These are phyloP conservation scores for Coniochaeta prunicola DNA, from an alignment of 2,329 filamentous ascomycete species.

Conservation along the genomic window DNA sequence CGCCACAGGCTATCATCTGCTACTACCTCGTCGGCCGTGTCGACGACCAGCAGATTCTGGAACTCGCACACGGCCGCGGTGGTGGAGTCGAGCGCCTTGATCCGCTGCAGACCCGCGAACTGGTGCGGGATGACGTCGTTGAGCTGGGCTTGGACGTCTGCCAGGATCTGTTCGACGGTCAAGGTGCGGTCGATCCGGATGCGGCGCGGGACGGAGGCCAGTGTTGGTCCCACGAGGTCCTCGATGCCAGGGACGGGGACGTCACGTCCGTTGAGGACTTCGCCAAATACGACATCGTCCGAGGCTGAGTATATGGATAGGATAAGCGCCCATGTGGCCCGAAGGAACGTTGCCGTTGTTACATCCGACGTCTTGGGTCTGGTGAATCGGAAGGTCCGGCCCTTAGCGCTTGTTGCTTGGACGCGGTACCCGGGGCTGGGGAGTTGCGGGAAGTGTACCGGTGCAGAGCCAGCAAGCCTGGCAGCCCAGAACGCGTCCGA, in stretches of 20 bases:
- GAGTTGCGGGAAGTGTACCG: slow-evolving; percentile 12
- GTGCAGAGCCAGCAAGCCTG: slow-evolving; percentile 7
- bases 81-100: slow-evolving; percentile 6
- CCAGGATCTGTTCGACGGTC: slow-evolving; percentile 5
- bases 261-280: slow-evolving; percentile 15
- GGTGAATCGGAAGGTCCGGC: slow-evolving; percentile 4
- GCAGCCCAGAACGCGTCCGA: slow-evolving; percentile 12
- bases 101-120: slow-evolving; percentile 13
- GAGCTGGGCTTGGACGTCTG: slow-evolving; percentile 9
- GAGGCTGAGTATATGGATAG: slow-evolving; percentile 10
- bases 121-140: slow-evolving; percentile 12
- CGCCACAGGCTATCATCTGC: slow-evolving; percentile 11
- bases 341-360: slow-evolving; percentile 9
- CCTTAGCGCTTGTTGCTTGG: slow-evolving; percentile 9
- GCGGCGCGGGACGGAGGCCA: slow-evolving; percentile 12
- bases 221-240: slow-evolving; percentile 13
- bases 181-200: slow-evolving; percentile 6
- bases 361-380: slow-evolving; percentile 6
- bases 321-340: slow-evolving; percentile 13
- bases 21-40: slow-evolving; percentile 8
- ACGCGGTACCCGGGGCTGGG: slow-evolving; percentile 12
- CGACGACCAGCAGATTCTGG: slow-evolving; percentile 13
- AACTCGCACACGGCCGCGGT: slow-evolving; percentile 12
- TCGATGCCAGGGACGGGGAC: slow-evolving; percentile 11
- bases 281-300: slow-evolving; percentile 14